A percentile compares a stretch with the other conserved stretches of the same genome.
These are phyloP conservation scores for Chalciporus sphaerocephalus DNA, from an alignment of 768 basidiomycete genomes.

Conservation along the genomic window DNA sequence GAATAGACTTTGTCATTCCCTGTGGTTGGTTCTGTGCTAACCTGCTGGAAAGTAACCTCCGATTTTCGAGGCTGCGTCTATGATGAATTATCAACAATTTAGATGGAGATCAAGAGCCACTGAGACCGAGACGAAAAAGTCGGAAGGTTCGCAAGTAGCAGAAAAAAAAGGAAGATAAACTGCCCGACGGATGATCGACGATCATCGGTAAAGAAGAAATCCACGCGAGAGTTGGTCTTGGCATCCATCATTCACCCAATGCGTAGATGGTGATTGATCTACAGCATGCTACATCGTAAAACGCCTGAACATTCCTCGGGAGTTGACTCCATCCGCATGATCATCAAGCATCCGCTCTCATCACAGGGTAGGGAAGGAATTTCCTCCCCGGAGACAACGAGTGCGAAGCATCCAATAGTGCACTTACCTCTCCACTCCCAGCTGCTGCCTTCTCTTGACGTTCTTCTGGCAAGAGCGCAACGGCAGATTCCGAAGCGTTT, in stretches of 20 bases:
- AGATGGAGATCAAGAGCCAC: background rate
- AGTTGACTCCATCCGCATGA: too few relatives aligned
- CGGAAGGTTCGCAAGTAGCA: background rate
- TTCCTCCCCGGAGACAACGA: background rate
- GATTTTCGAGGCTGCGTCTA: constrained; percentile 2
- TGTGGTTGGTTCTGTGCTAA: background rate
- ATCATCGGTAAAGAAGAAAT: background rate
- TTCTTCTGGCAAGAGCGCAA: constrained; percentile 49
- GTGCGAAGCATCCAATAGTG: background rate
- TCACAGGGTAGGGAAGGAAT: too few relatives aligned
- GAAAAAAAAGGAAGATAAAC: background rate
- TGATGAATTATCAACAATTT: constrained; percentile 6
- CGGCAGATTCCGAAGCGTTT: constrained; percentile 38
- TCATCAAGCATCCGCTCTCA: too few relatives aligned
- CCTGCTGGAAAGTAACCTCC: background rate
- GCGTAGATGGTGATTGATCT: too few relatives aligned
- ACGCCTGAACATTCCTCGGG: too few relatives aligned
- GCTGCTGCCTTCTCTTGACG: constrained; percentile 17
- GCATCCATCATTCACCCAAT: background rate
- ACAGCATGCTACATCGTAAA: too few relatives aligned
- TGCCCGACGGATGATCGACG: background rate
- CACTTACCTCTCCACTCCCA: constrained; percentile 10
- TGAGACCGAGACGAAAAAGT: background rate
- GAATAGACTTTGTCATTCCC: background rate
- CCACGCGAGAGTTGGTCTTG: background rate